These are phyloP conservation scores for Cyanidiococcus yangmingshanensis DNA, from an alignment of 23 red algal genomes.

Conservation along the genomic window DNA sequence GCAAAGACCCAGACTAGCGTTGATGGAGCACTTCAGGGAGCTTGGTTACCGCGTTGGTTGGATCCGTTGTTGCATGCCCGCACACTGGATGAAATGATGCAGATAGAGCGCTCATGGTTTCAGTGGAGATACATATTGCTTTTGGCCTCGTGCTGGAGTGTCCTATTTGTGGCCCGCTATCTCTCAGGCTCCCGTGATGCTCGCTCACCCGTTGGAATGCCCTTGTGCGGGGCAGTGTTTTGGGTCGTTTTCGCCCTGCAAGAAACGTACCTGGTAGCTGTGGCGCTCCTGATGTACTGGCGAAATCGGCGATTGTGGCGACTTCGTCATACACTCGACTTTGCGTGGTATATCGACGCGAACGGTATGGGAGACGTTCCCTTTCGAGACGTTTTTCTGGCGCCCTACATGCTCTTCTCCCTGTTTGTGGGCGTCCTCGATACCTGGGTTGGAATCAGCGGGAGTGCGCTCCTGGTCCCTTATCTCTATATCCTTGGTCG, in stretches of 20 bases:
- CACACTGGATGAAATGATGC: slow-evolving; percentile 9
- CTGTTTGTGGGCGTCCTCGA: slow-evolving; percentile 20
- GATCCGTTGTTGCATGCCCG: slow-evolving; percentile 17
- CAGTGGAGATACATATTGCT: slow-evolving; percentile 24
- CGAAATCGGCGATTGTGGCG: slow-evolving; percentile 10
- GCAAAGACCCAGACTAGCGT: neutral
- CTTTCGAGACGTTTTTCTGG: neutral
- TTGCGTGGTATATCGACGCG: slow-evolving; percentile 19
- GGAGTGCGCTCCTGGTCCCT: slow-evolving; percentile 2
- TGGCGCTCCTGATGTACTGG: neutral
- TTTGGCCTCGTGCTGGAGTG: slow-evolving; percentile 7
- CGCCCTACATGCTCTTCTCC: neutral
- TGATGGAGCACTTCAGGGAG: neutral
- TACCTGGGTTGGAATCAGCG: slow-evolving; percentile 23
- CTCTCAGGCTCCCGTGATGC: slow-evolving; percentile 13
- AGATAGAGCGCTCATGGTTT: slow-evolving; percentile 14
- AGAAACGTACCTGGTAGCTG: neutral
- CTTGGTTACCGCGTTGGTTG: slow-evolving; percentile 8
- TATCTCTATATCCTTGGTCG: slow-evolving; percentile 15
- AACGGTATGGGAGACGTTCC: slow-evolving; percentile 13
- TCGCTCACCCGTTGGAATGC: slow-evolving; percentile 19
- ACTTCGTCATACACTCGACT: slow-evolving; percentile 2
- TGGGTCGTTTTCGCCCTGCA: slow-evolving; percentile 27
- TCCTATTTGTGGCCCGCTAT: slow-evolving; percentile 21
- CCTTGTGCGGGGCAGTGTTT: slow-evolving; percentile 17